Evolutionary conservation across 202 grass and related monocot species (phyloP), one percentile per base, ranked within the genome.

Genomic region (Cymbopogon flexuosus): DNA sequence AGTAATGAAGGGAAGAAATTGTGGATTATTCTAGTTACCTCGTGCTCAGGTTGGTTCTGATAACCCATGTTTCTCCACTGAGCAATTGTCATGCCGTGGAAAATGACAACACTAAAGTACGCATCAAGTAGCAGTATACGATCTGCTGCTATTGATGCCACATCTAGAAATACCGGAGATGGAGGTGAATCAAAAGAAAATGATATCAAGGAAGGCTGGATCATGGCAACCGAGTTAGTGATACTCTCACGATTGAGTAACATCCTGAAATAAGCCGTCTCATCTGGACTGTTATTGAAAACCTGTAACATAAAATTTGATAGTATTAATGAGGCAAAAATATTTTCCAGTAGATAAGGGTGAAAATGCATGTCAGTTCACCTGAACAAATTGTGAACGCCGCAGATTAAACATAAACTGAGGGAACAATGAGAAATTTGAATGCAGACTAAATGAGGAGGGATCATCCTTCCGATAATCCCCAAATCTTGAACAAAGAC

Each of bases 11-110:
- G 16, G 43, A 65, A 57, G 16, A 57, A 8, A 13, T 21, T 24
- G 43, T 54, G 6, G 18, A 41, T 16, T 52, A 70, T 19, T n/a
- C 64, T 77, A 9, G 65, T 73, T 85, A 96, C 96, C 96, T 99
- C 92, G 80, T 99, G 96, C 73, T 99, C 96, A 54, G 92, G 90
- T 80, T 91, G 96, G 81, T 96, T 96, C 37, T 99, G 96, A 47
- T 99, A 99, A 52, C 92, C 89, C 92, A 96, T 93, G 78, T 96
- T 99, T 85, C 96, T 91, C 96, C 96, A 99, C 62, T 99, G 96
- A 88, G 96, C 92, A 68, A 99, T 84, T 43, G 92, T 99, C 87
- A 96, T 94, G 29, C 96, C 96, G 76, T 99, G 96, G 78, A 99
- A 99, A 72, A 99, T 95, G 59, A 99, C 96, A 65, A 96, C 87